Evolutionary conservation across 148 eudicot genomes (phyloP).

Genomic region (Gaultheria prostrata): DNA sequence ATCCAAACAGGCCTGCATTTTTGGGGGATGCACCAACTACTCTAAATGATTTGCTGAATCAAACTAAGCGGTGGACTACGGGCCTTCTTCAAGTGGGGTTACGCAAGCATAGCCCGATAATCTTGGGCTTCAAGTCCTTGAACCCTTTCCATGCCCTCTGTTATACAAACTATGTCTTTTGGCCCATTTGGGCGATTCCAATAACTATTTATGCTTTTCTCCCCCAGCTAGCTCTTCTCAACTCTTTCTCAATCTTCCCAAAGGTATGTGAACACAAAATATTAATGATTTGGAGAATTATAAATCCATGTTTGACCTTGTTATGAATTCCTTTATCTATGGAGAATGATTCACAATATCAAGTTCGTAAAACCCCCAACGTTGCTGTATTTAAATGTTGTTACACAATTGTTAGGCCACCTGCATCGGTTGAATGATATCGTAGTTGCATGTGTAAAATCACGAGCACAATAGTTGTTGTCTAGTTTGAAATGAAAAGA

Average conservation of each 20-base stretch:
- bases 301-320: too few species aligned
- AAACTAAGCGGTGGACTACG: conserved; percentile 49
- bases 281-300: too few species aligned
- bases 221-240: conserved; percentile 63
- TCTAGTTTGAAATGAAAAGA: too few species aligned
- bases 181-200: conserved; percentile 49
- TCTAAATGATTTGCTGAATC: conserved; percentile 41
- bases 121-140: conserved; percentile 34
- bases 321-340: too few species aligned
- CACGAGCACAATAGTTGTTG: too few species aligned
- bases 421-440: too few species aligned
- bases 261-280: conserved; percentile 29
- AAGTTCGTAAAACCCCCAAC: too few species aligned
- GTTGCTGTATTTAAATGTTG: too few species aligned
- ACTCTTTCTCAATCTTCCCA: conserved; percentile 50
- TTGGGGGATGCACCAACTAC: conserved; percentile 51
- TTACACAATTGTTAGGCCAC: too few species aligned
- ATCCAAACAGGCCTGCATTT: conserved; percentile 49
- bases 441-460: too few species aligned
- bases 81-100: conserved; percentile 55
- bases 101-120: conserved; percentile 35
- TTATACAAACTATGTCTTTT: conserved; percentile 34
- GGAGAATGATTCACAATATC: too few species aligned
- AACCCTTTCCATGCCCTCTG: conserved; percentile 43
- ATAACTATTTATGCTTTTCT: conserved; percentile 49